These are phyloP conservation scores for Laguncularia racemosa DNA, from an alignment of 345 rosid species.

Conservation along the genomic window DNA sequence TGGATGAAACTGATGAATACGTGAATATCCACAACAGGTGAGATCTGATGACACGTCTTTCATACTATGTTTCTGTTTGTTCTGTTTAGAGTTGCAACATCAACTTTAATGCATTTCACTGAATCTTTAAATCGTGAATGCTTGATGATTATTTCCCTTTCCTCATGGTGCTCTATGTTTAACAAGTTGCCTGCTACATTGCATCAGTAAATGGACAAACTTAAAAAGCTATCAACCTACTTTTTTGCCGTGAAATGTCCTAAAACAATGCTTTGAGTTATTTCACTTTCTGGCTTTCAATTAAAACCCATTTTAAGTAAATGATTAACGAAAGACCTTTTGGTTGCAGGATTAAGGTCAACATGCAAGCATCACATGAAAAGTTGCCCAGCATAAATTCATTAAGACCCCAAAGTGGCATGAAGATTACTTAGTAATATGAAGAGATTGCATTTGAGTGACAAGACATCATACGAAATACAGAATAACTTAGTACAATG, in stretches of 20 bases:
- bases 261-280: background rate
- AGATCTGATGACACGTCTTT: background rate
- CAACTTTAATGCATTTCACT: background rate
- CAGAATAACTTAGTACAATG: no score
- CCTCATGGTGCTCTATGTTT: background rate
- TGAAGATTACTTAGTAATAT: no score
- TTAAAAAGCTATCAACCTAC: background rate
- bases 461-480: no score
- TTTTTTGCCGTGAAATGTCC: background rate
- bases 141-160: background rate
- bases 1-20: constrained; percentile 94
- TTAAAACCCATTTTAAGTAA: background rate
- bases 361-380: constrained; percentile 67
- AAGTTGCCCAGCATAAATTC: constrained; percentile 29
- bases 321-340: constrained; percentile 2
- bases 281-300: background rate
- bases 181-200: background rate
- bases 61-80: background rate
- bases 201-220: background rate
- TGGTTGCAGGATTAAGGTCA: constrained; percentile 68
- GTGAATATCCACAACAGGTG: constrained; percentile 88
- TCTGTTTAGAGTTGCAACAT: background rate
- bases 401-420: background rate
- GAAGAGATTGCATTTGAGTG: no score
- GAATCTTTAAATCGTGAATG: background rate